These are phyloP conservation scores for Nitzschia sp. DNA, from an alignment of 108 stramenopile genomes.

Conservation along the genomic window DNA sequence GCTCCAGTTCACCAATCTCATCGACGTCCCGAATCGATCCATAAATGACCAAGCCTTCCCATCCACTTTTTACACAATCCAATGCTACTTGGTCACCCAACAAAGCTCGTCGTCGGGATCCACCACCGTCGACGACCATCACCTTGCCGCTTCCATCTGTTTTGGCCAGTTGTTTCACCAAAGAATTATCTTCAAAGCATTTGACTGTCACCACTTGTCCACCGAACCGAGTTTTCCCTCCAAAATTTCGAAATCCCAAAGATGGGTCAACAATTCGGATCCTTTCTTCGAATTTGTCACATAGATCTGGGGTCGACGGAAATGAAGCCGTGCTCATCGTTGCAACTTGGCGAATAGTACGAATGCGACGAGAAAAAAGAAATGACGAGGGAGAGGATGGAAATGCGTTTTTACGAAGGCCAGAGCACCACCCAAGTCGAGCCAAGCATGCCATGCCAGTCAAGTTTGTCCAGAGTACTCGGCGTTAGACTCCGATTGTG, in stretches of 20 bases:
- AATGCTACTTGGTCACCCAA: conserved; percentile 68
- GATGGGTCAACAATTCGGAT: conserved; percentile 60
- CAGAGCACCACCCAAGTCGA: no score
- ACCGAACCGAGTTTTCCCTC: conserved; percentile 46
- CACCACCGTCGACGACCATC: conserved; percentile 72
- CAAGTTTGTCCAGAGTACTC: no score
- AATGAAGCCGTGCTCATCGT: background rate
- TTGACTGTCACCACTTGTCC: conserved; percentile 66
- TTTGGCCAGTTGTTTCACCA: conserved; percentile 49
- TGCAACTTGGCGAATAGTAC: no score
- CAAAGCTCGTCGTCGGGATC: conserved; percentile 56
- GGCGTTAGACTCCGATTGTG: no score
- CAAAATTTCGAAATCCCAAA: conserved; percentile 47
- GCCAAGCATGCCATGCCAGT: no score
- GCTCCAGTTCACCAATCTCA: conserved; percentile 44
- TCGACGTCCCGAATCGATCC: conserved; percentile 78
- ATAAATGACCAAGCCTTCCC: conserved; percentile 69
- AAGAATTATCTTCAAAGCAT: conserved; percentile 74
- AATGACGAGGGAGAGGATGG: no score
- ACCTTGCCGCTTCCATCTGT: conserved; percentile 52
- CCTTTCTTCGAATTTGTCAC: conserved; percentile 54
- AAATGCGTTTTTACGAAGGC: no score
- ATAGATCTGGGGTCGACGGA: conserved; percentile 60
- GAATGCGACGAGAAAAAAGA: no score
- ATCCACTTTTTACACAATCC: conserved; percentile 49